phyloP scores from a whole-genome alignment of 805 yeast species.

The Pichia californica region DNA sequence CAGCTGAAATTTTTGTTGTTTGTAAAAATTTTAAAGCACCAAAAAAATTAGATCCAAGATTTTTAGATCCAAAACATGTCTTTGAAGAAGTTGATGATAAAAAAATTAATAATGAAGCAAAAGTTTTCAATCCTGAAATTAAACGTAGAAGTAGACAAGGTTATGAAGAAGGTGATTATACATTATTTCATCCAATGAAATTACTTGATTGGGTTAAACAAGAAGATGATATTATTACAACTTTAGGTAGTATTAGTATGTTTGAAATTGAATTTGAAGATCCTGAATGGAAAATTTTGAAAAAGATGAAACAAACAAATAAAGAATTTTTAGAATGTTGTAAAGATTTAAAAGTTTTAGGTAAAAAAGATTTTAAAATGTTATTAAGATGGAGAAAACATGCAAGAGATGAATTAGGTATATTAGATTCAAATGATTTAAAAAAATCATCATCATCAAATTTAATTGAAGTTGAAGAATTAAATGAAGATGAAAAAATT shows the following conservation, averaged over 20 bases:
- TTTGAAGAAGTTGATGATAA: conserved; percentile 84
- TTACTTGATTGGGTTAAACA: conserved; percentile 70
- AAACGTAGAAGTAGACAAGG: conserved; percentile 90
- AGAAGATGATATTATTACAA: conserved; percentile 74
- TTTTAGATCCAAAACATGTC: conserved; percentile 86
- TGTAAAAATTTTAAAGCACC: conserved; percentile 97
- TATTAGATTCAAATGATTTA: conserved; percentile 52
- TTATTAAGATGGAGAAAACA: conserved; percentile 84
- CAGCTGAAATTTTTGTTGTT: conserved; percentile 97
- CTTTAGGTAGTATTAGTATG: conserved; percentile 67
- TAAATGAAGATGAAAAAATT: conserved; percentile 84
- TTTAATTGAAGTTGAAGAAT: conserved; percentile 57
- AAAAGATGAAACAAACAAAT: conserved; percentile 70
- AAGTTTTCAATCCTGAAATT: conserved; percentile 90
- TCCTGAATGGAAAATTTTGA: conserved; percentile 66
- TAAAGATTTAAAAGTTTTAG: conserved; percentile 88
- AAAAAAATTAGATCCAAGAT: conserved; percentile 84
- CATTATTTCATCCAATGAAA: conserved; percentile 62
- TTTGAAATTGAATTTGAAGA: conserved; percentile 57
- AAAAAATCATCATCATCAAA: conserved; percentile 32
- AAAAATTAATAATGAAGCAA: conserved; percentile 77
- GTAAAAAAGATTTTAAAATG: conserved; percentile 85
- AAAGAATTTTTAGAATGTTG: conserved; percentile 75
- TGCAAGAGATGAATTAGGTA: conserved; percentile 70
- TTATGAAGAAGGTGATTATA: conserved; percentile 90